These are phyloP conservation scores for Penicillium herquei DNA, from an alignment of 495 filamentous ascomycete species.

Conservation along the genomic window DNA sequence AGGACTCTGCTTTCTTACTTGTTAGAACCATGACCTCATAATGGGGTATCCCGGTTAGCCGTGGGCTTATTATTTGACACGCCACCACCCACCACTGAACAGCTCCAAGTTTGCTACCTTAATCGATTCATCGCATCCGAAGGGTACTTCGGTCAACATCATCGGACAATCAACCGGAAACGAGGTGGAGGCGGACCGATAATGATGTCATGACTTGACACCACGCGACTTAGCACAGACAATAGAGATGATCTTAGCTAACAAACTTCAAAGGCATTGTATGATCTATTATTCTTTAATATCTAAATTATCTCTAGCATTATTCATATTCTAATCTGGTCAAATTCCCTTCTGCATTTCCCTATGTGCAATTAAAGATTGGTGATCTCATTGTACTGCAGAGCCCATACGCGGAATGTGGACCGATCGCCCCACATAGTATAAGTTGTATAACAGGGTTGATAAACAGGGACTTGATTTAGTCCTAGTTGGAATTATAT, in stretches of 20 bases:
- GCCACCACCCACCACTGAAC: not conserved
- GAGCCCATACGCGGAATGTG: not conserved
- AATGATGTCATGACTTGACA: slow-evolving; percentile 8
- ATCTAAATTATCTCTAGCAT: not conserved
- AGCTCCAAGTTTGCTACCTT: not conserved
- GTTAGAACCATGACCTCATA: slow-evolving; percentile 4
- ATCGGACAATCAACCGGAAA: not conserved
- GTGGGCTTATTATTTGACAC: not conserved
- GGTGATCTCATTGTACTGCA: not conserved
- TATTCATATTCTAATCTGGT: not conserved
- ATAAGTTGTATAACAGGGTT: not conserved
- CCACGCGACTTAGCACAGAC: not conserved
- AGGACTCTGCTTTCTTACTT: not conserved
- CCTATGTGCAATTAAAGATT: not conserved
- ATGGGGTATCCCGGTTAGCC: not conserved
- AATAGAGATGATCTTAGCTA: not conserved
- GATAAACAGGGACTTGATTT: no score
- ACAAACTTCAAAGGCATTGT: not conserved
- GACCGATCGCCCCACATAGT: not conserved
- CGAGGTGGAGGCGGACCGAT: not conserved
- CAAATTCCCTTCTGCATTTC: not conserved
- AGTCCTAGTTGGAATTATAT: no score
- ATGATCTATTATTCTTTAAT: not conserved
- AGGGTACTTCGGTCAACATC: not conserved
- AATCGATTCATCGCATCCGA: not conserved